phyloP scores from a whole-genome alignment of 352 stramenopile species.

The Phytophthora brassicae region DNA sequence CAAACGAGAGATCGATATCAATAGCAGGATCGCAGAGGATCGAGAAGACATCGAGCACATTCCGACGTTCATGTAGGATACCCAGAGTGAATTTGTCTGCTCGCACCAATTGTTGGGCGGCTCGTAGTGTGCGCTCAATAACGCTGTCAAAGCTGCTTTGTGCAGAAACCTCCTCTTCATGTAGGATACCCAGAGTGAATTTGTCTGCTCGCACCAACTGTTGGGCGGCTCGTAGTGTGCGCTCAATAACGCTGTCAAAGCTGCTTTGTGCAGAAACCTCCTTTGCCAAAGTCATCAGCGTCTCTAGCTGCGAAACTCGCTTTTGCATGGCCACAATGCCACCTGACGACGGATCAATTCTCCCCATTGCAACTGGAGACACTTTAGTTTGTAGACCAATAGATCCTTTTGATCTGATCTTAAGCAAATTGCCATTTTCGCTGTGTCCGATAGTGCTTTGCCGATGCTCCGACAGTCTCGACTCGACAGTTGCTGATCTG shows the following conservation, averaged over 20 bases:
- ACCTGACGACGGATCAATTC: constrained; percentile 12
- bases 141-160: constrained; percentile 63
- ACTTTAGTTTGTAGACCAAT: neutral
- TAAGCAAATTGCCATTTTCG: neutral
- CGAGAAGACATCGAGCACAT: constrained; percentile 63
- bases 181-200: constrained; percentile 63
- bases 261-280: constrained; percentile 63
- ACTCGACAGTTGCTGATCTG: constrained; percentile 45
- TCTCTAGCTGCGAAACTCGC: constrained; percentile 57
- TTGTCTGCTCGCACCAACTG: constrained; percentile 65
- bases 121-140: constrained; percentile 50
- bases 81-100: constrained; percentile 70
- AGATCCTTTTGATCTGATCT: neutral
- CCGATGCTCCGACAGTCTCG: constrained; percentile 47
- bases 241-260: constrained; percentile 57
- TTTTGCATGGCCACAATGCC: constrained; percentile 42
- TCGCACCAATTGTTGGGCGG: constrained; percentile 53
- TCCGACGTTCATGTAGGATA: constrained; percentile 58
- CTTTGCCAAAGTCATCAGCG: constrained; percentile 55
- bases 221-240: constrained; percentile 47
- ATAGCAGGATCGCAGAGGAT: neutral
- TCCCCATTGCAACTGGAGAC: neutral
- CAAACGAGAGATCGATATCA: constrained; percentile 12
- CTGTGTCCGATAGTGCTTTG: constrained; percentile 33
- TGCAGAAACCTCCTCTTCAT: no score